Evolutionary conservation across 495 filamentous ascomycete genomes (phyloP).

Genomic region (Penicillium coffeae): DNA sequence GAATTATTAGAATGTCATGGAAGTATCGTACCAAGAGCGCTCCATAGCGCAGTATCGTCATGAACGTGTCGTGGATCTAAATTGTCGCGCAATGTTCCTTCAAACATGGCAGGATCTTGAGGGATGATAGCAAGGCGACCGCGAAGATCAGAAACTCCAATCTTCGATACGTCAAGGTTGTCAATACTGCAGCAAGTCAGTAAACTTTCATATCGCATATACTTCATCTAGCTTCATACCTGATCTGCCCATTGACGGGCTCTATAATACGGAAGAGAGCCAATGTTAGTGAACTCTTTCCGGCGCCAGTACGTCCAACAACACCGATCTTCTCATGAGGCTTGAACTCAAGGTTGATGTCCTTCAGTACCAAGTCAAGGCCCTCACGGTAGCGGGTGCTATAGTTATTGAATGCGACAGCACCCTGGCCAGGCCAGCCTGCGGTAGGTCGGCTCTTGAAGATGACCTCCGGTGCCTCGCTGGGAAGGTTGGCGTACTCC

Average conservation of each 20-base stretch:
- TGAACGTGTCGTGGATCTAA: conserved; percentile 92
- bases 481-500: conserved; percentile 90
- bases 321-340: conserved; percentile 97
- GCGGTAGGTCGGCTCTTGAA: conserved; percentile 79
- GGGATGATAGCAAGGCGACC: conserved; percentile 95
- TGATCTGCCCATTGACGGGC: conserved; percentile 71
- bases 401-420: conserved; percentile 88
- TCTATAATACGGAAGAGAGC: conserved; percentile 97
- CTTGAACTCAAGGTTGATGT: conserved; percentile 87
- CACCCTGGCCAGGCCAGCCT: conserved; percentile 89
- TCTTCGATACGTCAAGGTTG: conserved; percentile 78
- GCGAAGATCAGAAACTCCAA: conserved; percentile 85
- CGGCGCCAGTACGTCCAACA: conserved; percentile 92
- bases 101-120: conserved; percentile 95
- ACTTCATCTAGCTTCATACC: conserved; percentile 22
- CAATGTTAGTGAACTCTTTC: conserved; percentile 92
- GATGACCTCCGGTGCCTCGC: conserved; percentile 93
- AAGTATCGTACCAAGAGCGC: conserved; percentile 77
- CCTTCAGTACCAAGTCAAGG: conserved; percentile 86
- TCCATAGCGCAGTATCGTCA: conserved; percentile 97
- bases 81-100: conserved; percentile 94
- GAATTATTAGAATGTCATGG: neutral
- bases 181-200: conserved; percentile 60
- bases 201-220: neutral
- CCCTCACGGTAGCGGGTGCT: conserved; percentile 88